Evolutionary conservation across 1,284 basidiomycete genomes (phyloP), one percentile per base, ranked within the genome.

Genomic region (Anthracocystis walkeri): DNA sequence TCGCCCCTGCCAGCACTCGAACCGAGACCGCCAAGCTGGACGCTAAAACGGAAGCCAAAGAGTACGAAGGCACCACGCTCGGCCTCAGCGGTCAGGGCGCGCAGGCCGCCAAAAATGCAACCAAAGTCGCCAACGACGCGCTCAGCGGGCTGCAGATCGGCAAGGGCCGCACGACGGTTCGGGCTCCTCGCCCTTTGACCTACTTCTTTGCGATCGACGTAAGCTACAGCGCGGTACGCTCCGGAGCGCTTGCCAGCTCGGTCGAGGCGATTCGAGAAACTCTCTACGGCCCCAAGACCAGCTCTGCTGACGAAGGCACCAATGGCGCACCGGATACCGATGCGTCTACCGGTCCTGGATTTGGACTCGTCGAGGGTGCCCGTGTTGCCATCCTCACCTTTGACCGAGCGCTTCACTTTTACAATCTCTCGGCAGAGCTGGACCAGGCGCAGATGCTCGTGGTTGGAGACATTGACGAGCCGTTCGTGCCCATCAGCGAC

Each of bases 151-250:
- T 81, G 40, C 74, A 77, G 57, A 48, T 81, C 31, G 80, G 82
- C 42, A 81, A 79, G 58, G 82, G 81, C 11, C 74, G 80, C 29
- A 83, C 82, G 12, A 81, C 78, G 0, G 81, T 85, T 23, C 81
- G 83, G 20, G 79, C 78, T 3, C 83, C 83, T 11, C 75, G 78
- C 45, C 90, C 92, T 0, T 87, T 97, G 82, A 89, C 91, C 53
- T 92, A 91, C 79, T 86, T 99, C n/a, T 97, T 99, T 79, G 91
- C 90, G 0, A 89, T 99, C 64, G 97, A 99, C 80, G 91, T 97
- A 44, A 93, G 93, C 25, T 87, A 87, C 69, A 90, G 91, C 35
- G 89, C 93, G 10, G 88, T 91, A 0, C 87, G 89, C 45, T 90
- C 90, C 3, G 94, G 94, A 0, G 90, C 95, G 64, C 87, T 97